Conservation (phyloP, 805 yeast genomes). For the Sungouiella blattae region DNA sequence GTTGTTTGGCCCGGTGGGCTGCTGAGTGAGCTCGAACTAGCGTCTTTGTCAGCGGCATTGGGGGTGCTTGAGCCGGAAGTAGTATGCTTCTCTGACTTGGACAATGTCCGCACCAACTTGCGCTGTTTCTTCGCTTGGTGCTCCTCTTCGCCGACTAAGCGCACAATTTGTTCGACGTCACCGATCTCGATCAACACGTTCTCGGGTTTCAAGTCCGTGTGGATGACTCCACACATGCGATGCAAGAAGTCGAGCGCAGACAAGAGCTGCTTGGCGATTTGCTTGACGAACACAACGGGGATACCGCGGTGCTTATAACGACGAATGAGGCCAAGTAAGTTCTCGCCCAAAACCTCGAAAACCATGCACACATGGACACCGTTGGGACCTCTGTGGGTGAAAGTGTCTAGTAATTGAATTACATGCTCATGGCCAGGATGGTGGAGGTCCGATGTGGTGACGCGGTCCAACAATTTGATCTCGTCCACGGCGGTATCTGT, state of each 20-base stretch:
- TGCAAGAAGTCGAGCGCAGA: constrained; percentile 60
- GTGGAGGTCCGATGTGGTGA: constrained; percentile 47
- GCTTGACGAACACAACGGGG: constrained; percentile 52
- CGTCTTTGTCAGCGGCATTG: not conserved
- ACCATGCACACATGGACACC: constrained; percentile 67
- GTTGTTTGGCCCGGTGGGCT: not conserved
- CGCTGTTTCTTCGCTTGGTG: constrained; percentile 42
- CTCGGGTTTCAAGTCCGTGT: constrained; percentile 19
- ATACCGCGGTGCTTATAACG: constrained; percentile 42
- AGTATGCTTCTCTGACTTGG: not conserved
- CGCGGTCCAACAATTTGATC: constrained; percentile 62
- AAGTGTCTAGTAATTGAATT: constrained; percentile 53
- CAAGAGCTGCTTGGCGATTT: constrained; percentile 53
- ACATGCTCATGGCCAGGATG: constrained; percentile 47
- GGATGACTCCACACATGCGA: constrained; percentile 53
- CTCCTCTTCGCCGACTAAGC: constrained; percentile 60
- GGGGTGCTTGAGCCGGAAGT: constrained; percentile 8
- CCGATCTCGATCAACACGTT: constrained; percentile 54
- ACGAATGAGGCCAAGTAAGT: constrained; percentile 47
- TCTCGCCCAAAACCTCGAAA: constrained; percentile 63
- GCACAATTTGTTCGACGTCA: constrained; percentile 75
- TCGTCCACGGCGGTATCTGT: constrained; percentile 66
- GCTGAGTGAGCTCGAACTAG: not conserved
- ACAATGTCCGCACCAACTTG: constrained; percentile 15
- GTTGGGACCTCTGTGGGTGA: constrained; percentile 55